phyloP scores from a whole-genome alignment of 2,329 filamentous ascomycete species.

The Paraphaeosphaeria sporulosa region DNA sequence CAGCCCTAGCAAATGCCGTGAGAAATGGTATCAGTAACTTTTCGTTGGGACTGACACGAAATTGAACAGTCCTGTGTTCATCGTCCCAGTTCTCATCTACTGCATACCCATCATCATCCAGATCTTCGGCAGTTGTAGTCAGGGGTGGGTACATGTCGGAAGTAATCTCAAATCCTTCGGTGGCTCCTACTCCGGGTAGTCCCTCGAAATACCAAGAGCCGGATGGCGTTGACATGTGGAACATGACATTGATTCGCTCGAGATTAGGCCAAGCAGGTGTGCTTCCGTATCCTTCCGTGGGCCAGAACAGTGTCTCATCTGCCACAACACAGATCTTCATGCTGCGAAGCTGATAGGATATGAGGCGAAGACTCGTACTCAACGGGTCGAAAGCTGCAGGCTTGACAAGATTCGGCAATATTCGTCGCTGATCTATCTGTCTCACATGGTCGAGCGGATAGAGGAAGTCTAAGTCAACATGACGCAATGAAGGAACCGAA shows the following conservation, averaged over 20 bases:
- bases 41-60: constrained; percentile 17
- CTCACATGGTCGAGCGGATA: background rate
- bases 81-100: background rate
- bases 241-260: constrained; percentile 5
- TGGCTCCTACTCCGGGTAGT: background rate
- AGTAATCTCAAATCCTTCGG: constrained; percentile 4
- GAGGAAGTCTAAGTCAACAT: constrained; percentile 4
- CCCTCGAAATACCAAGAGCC: constrained; percentile 14
- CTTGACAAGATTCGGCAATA: background rate
- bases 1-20: constrained; percentile 17
- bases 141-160: constrained; percentile 18
- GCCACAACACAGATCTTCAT: constrained; percentile 18
- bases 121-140: constrained; percentile 12
- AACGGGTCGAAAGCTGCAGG: constrained; percentile 17
- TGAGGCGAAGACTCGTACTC: constrained; percentile 19
- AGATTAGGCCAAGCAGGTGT: constrained; percentile 8
- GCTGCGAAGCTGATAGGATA: constrained; percentile 21
- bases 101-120: background rate
- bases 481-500: background rate
- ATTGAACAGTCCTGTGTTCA: background rate
- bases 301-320: constrained; percentile 27
- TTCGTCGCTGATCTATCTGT: constrained; percentile 2
- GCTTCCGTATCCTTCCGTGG: constrained; percentile 11
- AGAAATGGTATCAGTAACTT: constrained; percentile 16
- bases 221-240: constrained; percentile 11